A percentile compares a stretch with the other conserved stretches of the same genome.
phyloP scores from a whole-genome alignment of 352 stramenopile species.

The Globisporangium echinulatum region DNA sequence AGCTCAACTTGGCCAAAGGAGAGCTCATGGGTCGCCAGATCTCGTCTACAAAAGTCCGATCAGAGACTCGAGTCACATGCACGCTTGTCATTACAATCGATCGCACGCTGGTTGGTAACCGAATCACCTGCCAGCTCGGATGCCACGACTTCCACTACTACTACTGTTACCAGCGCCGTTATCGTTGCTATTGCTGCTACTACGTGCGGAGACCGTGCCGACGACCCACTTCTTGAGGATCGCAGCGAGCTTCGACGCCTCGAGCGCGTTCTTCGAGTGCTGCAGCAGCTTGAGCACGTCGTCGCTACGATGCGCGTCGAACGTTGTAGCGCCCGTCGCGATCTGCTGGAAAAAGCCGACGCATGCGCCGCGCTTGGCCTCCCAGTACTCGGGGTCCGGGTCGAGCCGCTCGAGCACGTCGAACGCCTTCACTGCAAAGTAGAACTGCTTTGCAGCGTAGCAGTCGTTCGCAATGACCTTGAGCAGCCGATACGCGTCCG shows the following conservation, averaged over 20 bases:
- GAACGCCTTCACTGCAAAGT: slow-evolving; percentile 61
- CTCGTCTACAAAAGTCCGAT: no score
- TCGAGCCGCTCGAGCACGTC: slow-evolving; percentile 70
- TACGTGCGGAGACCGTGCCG: not conserved
- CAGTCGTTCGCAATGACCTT: slow-evolving; percentile 68
- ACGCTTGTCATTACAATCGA: no score
- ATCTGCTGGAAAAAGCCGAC: slow-evolving; percentile 59
- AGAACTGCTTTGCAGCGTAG: slow-evolving; percentile 56
- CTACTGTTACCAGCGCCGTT: not conserved
- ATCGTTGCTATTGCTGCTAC: no score
- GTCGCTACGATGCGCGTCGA: slow-evolving; percentile 20
- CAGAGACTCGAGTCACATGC: no score
- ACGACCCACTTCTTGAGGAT: slow-evolving; percentile 39
- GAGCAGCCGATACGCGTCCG: slow-evolving; percentile 41
- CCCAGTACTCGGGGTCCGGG: slow-evolving; percentile 66
- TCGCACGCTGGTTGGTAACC: no score
- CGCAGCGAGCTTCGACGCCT: slow-evolving; percentile 36
- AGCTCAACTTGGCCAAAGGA: no score
- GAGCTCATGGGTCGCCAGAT: no score
- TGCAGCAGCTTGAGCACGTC: slow-evolving; percentile 47
- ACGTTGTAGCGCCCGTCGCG: slow-evolving; percentile 24
- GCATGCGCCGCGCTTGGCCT: slow-evolving; percentile 65
- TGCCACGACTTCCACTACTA: not conserved
- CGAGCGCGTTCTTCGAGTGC: slow-evolving; percentile 47
- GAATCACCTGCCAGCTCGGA: no score